Conservation (phyloP, 371 early-diverging fungal species). For the Sporodiniella umbellata region DNA sequence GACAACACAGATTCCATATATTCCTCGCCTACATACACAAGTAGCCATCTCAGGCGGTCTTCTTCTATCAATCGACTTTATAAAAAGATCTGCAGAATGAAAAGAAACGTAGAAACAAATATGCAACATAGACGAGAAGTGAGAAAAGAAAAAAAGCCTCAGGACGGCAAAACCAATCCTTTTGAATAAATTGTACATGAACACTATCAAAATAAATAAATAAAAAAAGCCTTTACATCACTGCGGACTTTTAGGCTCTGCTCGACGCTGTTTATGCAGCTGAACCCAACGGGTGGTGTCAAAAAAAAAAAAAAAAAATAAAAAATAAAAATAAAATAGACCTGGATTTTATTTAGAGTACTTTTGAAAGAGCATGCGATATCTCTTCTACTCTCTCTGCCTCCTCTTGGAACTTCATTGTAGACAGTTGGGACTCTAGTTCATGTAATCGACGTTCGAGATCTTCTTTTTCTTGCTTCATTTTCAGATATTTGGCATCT, state of each 20-base stretch:
- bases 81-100: conserved; percentile 12
- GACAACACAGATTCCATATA: neutral
- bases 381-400: neutral
- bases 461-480: conserved; percentile 19
- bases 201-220: neutral
- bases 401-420: neutral
- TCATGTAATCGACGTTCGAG: conserved; percentile 13
- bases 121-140: conserved; percentile 9
- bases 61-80: conserved; percentile 7
- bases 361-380: neutral
- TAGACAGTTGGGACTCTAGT: neutral
- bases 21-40: neutral
- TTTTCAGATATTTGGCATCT: conserved; percentile 4
- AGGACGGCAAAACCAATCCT: conserved; percentile 42
- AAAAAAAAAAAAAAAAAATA: too few species aligned
- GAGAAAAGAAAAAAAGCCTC: conserved; percentile 30
- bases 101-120: conserved; percentile 8
- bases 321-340: too few species aligned
- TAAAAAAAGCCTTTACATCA: too few species aligned
- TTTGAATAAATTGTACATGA: conserved; percentile 18
- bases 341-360: neutral
- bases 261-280: too few species aligned
- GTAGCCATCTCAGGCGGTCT: neutral
- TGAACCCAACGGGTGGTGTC: too few species aligned
- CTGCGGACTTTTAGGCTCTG: neutral